Evolutionary conservation across 345 rosid genomes (phyloP).

Genomic region (Salix koriyanagi): DNA sequence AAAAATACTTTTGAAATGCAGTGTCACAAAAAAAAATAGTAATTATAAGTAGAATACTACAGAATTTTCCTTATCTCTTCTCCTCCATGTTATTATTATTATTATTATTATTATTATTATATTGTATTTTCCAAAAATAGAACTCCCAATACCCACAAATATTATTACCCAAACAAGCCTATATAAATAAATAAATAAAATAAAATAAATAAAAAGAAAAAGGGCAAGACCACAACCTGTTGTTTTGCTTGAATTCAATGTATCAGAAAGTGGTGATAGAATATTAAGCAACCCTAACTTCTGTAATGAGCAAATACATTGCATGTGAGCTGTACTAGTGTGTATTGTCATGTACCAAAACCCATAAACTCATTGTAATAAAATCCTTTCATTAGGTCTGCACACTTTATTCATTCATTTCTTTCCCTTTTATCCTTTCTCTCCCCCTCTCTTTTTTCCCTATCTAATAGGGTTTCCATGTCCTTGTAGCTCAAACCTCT

Average conservation of each 20-base stretch:
- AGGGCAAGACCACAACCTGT: slow-evolving; percentile 4
- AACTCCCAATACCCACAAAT: background rate
- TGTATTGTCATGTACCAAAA: slow-evolving; percentile 32
- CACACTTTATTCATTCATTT: slow-evolving; percentile 3
- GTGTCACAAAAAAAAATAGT: too few relatives aligned
- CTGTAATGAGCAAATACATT: slow-evolving; percentile 44
- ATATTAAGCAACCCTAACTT: slow-evolving; percentile 29
- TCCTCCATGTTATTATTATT: too few relatives aligned
- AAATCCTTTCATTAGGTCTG: background rate
- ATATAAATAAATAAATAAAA: background rate
- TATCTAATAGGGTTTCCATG: slow-evolving; percentile 64
- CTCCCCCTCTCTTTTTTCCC: slow-evolving; percentile 58
- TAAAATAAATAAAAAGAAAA: background rate
- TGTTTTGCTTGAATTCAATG: slow-evolving; percentile 28
- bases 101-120: too few relatives aligned
- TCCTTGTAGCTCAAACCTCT: slow-evolving; percentile 30
- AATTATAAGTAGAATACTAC: too few relatives aligned
- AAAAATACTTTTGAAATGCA: too few relatives aligned
- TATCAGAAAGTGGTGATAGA: slow-evolving; percentile 22
- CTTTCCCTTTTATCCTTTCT: background rate
- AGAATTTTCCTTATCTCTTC: too few relatives aligned
- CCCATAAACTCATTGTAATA: slow-evolving; percentile 3
- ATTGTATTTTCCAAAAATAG: too few relatives aligned
- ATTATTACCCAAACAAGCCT: background rate
- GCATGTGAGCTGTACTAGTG: slow-evolving; percentile 42